phyloP scores from a whole-genome alignment of 805 yeast genomes.

The Hanseniaspora lachancei region DNA sequence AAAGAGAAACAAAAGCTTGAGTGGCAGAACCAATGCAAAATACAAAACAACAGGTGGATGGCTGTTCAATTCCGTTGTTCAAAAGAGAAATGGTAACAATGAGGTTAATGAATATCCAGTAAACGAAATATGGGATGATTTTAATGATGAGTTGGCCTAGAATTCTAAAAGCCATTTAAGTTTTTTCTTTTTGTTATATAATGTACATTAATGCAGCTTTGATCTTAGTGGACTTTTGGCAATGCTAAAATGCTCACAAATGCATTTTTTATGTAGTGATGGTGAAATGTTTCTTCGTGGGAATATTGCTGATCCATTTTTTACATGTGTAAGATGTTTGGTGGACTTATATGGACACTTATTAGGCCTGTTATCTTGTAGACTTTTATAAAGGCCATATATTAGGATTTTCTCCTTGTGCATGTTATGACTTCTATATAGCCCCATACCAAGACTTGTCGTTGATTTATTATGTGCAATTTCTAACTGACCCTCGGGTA shows the following conservation, averaged over 20 bases:
- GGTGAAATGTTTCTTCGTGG: not conserved
- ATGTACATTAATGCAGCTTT: not conserved
- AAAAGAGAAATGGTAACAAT: not conserved
- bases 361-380: not conserved
- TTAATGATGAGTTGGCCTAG: slow-evolving; percentile 1
- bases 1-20: not conserved
- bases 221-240: not conserved
- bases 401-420: not conserved
- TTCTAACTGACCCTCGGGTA: too few species aligned
- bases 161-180: not conserved
- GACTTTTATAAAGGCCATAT: slow-evolving; percentile 4
- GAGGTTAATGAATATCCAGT: not conserved
- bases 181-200: not conserved
- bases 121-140: slow-evolving; percentile 2
- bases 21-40: not conserved
- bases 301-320: not conserved
- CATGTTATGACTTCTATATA: too few species aligned
- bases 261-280: not conserved
- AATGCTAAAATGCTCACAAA: slow-evolving; percentile 6
- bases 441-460: too few species aligned
- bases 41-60: slow-evolving; percentile 11
- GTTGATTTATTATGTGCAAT: too few species aligned
- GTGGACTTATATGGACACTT: not conserved
- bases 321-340: not conserved
- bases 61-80: not conserved